Evolutionary conservation across 768 basidiomycete genomes (phyloP), one percentile per base, ranked within the genome.

Genomic region (Boletellus ananas): DNA sequence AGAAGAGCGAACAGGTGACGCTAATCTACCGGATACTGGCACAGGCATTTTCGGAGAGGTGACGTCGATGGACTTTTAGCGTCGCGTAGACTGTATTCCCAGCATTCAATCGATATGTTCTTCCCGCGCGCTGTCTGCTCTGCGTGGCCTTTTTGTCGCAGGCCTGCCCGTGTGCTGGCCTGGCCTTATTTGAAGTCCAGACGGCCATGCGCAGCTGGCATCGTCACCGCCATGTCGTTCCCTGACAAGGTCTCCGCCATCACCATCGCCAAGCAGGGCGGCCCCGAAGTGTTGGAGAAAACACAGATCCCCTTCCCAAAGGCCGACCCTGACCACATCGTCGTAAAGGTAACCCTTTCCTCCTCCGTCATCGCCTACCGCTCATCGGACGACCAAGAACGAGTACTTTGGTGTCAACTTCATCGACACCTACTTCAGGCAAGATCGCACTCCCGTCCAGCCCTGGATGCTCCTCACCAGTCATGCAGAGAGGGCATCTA

Each of bases 381-480:
- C 55, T 53, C 18, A 58, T 43, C 10, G 31, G 14, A 8, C 14
- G 14, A 45, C 33, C 42, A 60, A 86, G 87, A 74, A 84, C 20
- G 81, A 90, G 57, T 92, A 84, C 58, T 71, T 77, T 9, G 90
- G 90, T 7, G 78, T 95, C 59, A 96, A 96, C 72, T 96, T 88
- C 65, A 91, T 87, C 62, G 87, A 90, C 63, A 83, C 81, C 38
- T 94, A 96, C 66, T 82, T 79, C 62, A 76, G 93, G 80, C 85
- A 69, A 66, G 69, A 58, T 34, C 12, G 10, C 4, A 13, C 17
- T 21, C 42, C 20, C 42, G 11, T 43, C 27, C 29, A 16, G n/a
- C 23, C 16, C 21, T 37, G 27, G 17, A 23, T 39, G 36, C 6
- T 33, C 21, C n/a, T 48, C n/a, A 52, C 25, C 13, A 14, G 27